Base-by-base conservation (phyloP, 768 basidiomycete genomes). In the Leccinum truebloodii region DNA sequence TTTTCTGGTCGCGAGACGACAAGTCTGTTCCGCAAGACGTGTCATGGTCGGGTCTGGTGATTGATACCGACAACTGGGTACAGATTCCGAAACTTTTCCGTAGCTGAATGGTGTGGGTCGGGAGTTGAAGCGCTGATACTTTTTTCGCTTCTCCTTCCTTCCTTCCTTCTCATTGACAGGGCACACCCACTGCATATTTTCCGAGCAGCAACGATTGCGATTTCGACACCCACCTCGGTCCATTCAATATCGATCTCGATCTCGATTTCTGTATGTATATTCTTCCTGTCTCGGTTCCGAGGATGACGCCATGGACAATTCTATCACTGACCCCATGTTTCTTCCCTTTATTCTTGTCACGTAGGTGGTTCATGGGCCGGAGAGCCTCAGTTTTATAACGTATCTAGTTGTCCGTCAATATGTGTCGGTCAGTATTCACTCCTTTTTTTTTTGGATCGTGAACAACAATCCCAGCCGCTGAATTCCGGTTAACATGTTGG, bases 211-310 rank as follows among this genome's bases (percentile, higher is more conserved):
- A 76, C 3, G 72, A 76, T 54, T 92, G 89, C 67, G 74, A 87
- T 61, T 78, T 92, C 50, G 61, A 76, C 52, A 73, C 77, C 52
- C 75, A 85, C 59, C 85, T 90, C 64, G 75, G 79, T 10, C 62
- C 77, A 1, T 81, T 28, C 67, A 85, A 83, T 61, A 89, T 89
- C 58, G 76, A 89, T 61, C 85, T 91, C 65, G 85, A 90, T 64
- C 66, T 71, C 9, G 67, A 69, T 41, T 72, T 71, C 50, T 73
- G 70, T 73, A 22, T 7, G 72, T 60, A 30, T 12, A 30, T n/a
- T 22, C 46, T 9, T 8, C 10, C 18, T 3, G 5, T 35, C 6
- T 39, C 2, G 12, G 35, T 50, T 13, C 18, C 18, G n/a, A 12
- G 20, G 14, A 16, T 14, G 44, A 6, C 4, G 22, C 18, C 13